Percentiles rank a stretch among this genome's conserved stretches.
Conservation (phyloP, 1,284 basidiomycete species). For the Chondrostereum purpureum region DNA sequence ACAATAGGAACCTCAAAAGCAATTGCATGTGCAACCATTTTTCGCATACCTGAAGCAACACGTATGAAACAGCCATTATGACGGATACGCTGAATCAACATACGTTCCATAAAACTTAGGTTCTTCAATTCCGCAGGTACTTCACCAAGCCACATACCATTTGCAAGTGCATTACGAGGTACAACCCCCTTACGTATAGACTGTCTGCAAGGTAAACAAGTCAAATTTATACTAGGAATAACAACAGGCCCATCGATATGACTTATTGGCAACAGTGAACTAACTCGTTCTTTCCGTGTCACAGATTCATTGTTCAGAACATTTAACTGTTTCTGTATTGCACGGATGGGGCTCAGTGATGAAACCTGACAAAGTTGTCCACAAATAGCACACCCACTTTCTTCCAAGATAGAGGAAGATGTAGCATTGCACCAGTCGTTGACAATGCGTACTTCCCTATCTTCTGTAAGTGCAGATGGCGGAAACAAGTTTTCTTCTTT, state of each 20-base stretch:
- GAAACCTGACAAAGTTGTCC: constrained; percentile 15
- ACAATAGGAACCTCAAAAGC: constrained; percentile 25
- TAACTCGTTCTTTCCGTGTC: neutral
- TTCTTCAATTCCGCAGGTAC: constrained; percentile 22
- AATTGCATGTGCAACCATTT: constrained; percentile 31
- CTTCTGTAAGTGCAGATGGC: too few relatives aligned
- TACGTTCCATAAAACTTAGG: constrained; percentile 24
- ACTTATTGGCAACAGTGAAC: neutral
- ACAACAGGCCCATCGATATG: constrained; percentile 16
- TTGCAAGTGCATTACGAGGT: constrained; percentile 25
- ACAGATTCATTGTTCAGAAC: constrained; percentile 2
- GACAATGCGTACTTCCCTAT: too few relatives aligned
- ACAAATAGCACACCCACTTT: constrained; percentile 24
- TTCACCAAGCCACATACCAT: constrained; percentile 33
- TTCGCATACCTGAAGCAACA: too few relatives aligned
- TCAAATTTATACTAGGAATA: constrained; percentile 12
- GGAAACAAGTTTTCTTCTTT: too few relatives aligned
- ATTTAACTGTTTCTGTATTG: constrained; percentile 14
- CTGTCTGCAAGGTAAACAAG: constrained; percentile 15
- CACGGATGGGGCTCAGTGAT: constrained; percentile 12
- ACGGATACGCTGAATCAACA: too few relatives aligned
- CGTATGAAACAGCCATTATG: too few relatives aligned
- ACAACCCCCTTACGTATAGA: constrained; percentile 16
- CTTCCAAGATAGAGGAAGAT: constrained; percentile 9
- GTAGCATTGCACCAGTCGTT: neutral